Percentiles rank a stretch among this genome's conserved stretches.
These are phyloP conservation scores for Symbiotaphrina buchneri DNA, from an alignment of 495 filamentous ascomycete genomes.

Conservation along the genomic window DNA sequence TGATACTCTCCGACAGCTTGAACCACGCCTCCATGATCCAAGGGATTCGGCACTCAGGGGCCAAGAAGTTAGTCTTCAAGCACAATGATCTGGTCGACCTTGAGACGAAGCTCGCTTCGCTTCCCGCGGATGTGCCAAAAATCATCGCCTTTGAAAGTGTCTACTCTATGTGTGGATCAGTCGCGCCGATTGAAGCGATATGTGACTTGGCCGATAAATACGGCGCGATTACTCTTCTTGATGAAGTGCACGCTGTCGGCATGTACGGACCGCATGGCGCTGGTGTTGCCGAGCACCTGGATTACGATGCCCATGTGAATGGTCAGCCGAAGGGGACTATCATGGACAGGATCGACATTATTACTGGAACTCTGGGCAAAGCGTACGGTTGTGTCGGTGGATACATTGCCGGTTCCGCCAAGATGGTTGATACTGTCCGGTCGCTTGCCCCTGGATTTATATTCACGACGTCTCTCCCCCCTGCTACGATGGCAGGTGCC, in stretches of 20 bases:
- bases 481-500: constrained; percentile 91
- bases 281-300: constrained; percentile 91
- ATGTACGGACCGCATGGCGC: constrained; percentile 97
- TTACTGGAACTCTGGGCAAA: constrained; percentile 91
- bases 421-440: constrained; percentile 84
- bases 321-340: constrained; percentile 60
- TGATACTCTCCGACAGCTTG: constrained; percentile 82
- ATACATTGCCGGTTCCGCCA: constrained; percentile 80
- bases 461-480: constrained; percentile 92
- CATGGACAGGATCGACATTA: constrained; percentile 92
- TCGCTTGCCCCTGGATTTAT: constrained; percentile 95
- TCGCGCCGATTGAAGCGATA: constrained; percentile 87
- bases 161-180: constrained; percentile 96
- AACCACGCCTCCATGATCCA: constrained; percentile 99
- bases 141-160: constrained; percentile 98
- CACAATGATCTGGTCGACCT: constrained; percentile 87
- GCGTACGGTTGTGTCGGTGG: constrained; percentile 95
- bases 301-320: constrained; percentile 56
- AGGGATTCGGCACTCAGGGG: constrained; percentile 89
- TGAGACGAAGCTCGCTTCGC: constrained; percentile 70
- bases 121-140: constrained; percentile 70
- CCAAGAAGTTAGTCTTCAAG: constrained; percentile 95
- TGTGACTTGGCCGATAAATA: constrained; percentile 95
- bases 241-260: constrained; percentile 95
- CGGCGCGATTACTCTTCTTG: constrained; percentile 88